Conservation (phyloP, 345 rosid species). For the Dovyalis caffra region DNA sequence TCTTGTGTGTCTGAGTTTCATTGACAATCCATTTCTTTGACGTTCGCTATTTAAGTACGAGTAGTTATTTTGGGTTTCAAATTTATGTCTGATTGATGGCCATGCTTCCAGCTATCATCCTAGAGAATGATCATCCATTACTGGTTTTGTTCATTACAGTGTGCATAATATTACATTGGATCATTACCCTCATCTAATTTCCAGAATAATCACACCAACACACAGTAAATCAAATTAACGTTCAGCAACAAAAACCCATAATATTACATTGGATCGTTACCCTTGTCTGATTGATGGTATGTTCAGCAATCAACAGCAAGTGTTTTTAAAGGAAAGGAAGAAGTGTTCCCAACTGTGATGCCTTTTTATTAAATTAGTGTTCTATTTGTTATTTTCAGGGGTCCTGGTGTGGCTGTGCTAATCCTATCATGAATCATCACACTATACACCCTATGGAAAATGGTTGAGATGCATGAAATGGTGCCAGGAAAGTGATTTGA, state of each 20-base stretch:
- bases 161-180: no score
- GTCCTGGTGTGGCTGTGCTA: slow-evolving; percentile 30
- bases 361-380: not conserved
- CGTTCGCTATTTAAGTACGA: not conserved
- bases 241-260: no score
- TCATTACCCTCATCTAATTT: not conserved
- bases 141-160: not conserved
- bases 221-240: no score
- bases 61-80: not conserved
- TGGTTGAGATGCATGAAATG: slow-evolving; percentile 42
- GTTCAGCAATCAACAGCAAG: not conserved
- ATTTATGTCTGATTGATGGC: not conserved
- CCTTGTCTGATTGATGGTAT: slow-evolving; percentile 35
- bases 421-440: slow-evolving; percentile 31
- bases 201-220: not conserved
- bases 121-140: not conserved
- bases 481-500: slow-evolving; percentile 34
- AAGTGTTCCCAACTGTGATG: no score
- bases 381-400: slow-evolving; percentile 12
- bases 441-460: slow-evolving; percentile 32
- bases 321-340: not conserved
- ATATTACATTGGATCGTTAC: not conserved
- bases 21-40: not conserved
- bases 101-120: not conserved
- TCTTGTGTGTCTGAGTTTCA: not conserved